These are phyloP conservation scores for Sanghuangporus baumii DNA, from an alignment of 1,284 basidiomycete species.

Conservation along the genomic window DNA sequence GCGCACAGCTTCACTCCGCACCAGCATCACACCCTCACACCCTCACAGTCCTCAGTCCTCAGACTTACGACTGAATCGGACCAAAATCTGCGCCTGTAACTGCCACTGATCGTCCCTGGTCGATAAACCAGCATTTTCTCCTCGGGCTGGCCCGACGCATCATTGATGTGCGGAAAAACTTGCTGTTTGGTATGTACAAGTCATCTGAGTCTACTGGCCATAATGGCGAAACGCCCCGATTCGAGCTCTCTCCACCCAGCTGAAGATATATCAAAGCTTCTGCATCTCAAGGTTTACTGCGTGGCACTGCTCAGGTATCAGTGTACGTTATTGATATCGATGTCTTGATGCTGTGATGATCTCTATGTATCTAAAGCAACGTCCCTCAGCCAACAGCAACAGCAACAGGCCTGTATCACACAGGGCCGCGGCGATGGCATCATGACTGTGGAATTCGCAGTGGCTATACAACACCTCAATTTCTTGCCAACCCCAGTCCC, in stretches of 20 bases:
- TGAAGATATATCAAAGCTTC: not conserved
- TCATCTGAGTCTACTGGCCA: not conserved
- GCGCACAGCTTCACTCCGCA: not conserved
- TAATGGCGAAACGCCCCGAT: not conserved
- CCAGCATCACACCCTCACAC: not conserved
- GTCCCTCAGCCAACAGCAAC: not conserved
- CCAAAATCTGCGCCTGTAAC: not conserved
- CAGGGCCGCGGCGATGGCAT: not conserved
- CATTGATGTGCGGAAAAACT: not conserved
- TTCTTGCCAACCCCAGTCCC: not conserved
- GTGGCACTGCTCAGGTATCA: not conserved
- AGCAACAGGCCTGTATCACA: not conserved
- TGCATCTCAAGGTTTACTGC: not conserved
- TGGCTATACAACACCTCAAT: not conserved
- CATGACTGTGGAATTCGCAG: not conserved
- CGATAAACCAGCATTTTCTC: not conserved
- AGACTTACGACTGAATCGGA: not conserved
- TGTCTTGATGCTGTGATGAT: not conserved
- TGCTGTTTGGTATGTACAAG: not conserved
- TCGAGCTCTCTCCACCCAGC: not conserved
- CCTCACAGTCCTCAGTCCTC: too few relatives aligned
- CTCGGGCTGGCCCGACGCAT: not conserved
- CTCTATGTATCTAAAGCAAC: not conserved
- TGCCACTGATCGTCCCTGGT: not conserved
- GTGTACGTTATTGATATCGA: not conserved